Conservation (phyloP, 129 eudicot species). For the Ambrosia artemisiifolia region DNA sequence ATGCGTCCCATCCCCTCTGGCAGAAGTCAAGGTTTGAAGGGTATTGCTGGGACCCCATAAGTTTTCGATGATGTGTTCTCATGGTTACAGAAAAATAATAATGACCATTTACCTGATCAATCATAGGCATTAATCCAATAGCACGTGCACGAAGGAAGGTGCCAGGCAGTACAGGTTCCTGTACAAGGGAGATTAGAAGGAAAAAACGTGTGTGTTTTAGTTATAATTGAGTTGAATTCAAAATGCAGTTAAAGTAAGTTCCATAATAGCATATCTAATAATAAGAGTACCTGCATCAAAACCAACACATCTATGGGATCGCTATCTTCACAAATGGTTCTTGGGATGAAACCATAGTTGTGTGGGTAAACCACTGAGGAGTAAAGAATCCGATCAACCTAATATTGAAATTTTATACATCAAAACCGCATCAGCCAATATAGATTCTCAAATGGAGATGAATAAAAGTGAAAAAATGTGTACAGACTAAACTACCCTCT, state of each 20-base stretch:
- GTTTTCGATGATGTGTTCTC: background rate
- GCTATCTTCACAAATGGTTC: conserved; percentile 87
- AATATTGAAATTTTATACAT: conserved; percentile 7
- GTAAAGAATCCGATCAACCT: conserved; percentile 95
- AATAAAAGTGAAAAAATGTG: background rate
- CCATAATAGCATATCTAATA: background rate
- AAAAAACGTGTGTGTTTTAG: background rate
- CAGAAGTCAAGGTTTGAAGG: background rate
- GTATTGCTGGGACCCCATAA: background rate
- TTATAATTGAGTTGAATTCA: conserved; percentile 16
- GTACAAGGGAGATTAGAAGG: background rate
- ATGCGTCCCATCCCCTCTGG: background rate
- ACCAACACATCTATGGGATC: conserved; percentile 96
- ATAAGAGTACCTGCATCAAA: conserved; percentile 76
- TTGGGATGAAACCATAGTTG: conserved; percentile 92
- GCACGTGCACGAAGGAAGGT: conserved; percentile 93
- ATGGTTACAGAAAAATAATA: background rate
- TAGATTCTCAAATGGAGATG: background rate
- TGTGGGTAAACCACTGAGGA: conserved; percentile 97
- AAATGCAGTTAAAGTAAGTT: background rate
- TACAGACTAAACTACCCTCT: background rate
- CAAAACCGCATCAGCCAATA: background rate
- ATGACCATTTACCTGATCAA: conserved; percentile 61
- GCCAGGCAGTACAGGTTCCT: conserved; percentile 96
- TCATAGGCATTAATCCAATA: conserved; percentile 97